Evolutionary conservation across 331 rosid genomes (phyloP).

Genomic region (Malus hybrid): DNA sequence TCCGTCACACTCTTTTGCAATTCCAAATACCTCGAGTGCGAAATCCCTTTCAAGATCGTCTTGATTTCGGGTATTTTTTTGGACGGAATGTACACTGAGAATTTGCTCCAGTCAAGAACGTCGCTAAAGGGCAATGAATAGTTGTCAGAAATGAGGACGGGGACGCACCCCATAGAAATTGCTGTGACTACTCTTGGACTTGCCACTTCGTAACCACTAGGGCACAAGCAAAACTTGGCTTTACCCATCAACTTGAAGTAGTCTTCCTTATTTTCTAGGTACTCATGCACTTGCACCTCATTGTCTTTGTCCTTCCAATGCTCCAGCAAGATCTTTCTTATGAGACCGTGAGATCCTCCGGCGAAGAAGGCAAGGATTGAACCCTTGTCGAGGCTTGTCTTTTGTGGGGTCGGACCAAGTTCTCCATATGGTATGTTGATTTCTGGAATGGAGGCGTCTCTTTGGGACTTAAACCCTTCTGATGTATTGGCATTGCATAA

Average conservation of each 20-base stretch:
- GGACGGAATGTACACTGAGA: conserved; percentile 48
- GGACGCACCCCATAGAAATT: conserved; percentile 57
- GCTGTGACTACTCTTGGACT: conserved; percentile 81
- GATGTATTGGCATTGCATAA: conserved; percentile 76
- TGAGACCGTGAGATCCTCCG: conserved; percentile 63
- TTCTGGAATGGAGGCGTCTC: conserved; percentile 61
- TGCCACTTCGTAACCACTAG: conserved; percentile 88
- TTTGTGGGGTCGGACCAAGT: neutral
- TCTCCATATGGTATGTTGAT: conserved; percentile 19
- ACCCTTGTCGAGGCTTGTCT: conserved; percentile 6
- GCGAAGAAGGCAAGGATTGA: conserved; percentile 64
- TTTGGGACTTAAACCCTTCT: conserved; percentile 48
- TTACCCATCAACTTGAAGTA: conserved; percentile 38
- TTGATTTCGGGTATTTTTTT: conserved; percentile 49
- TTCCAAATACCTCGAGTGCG: conserved; percentile 30
- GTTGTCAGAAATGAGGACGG: conserved; percentile 57
- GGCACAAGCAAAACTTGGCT: conserved; percentile 72
- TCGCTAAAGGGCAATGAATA: conserved; percentile 64
- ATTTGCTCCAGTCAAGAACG: conserved; percentile 75
- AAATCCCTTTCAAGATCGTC: conserved; percentile 32
- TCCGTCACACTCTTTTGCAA: conserved; percentile 30
- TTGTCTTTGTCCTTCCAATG: conserved; percentile 64
- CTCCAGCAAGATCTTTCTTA: conserved; percentile 31
- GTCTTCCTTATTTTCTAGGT: conserved; percentile 24
- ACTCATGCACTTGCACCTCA: conserved; percentile 52